A percentile compares a stretch with the other conserved stretches of the same genome.
phyloP scores from a whole-genome alignment of 225 moss, liverwort and hornwort genomes.

The Thuidium tamariscinum region DNA sequence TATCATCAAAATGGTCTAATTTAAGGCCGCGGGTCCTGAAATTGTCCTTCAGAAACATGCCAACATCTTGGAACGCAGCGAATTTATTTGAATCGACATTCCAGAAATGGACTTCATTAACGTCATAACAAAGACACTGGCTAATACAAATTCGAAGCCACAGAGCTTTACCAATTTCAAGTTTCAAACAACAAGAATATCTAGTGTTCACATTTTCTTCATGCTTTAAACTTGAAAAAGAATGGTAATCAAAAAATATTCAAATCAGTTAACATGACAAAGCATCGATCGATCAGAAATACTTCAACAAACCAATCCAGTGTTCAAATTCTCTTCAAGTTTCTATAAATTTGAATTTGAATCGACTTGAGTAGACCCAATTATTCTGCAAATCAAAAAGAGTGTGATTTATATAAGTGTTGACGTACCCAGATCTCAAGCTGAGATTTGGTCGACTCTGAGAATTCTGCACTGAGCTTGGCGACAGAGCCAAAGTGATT shows the following conservation, averaged over 20 bases:
- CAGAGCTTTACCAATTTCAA: background rate
- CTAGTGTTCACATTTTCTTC: background rate
- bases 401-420: background rate
- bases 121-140: no score
- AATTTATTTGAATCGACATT: background rate
- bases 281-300: background rate
- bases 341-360: background rate
- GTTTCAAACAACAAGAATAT: background rate
- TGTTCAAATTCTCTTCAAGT: background rate
- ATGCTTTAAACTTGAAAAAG: background rate
- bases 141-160: background rate
- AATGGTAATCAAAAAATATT: background rate
- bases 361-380: background rate
- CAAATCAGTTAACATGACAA: background rate
- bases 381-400: background rate
- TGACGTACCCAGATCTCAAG: background rate
- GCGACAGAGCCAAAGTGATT: background rate
- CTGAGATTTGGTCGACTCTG: background rate
- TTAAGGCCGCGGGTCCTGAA: rapidly evolving
- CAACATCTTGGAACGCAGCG: background rate
- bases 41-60: background rate
- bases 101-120: background rate
- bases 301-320: background rate
- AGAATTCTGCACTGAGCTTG: background rate
- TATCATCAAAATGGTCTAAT: background rate